Base-by-base conservation (phyloP, 2,329 filamentous ascomycete species). In the Lecanicillium sp. region DNA sequence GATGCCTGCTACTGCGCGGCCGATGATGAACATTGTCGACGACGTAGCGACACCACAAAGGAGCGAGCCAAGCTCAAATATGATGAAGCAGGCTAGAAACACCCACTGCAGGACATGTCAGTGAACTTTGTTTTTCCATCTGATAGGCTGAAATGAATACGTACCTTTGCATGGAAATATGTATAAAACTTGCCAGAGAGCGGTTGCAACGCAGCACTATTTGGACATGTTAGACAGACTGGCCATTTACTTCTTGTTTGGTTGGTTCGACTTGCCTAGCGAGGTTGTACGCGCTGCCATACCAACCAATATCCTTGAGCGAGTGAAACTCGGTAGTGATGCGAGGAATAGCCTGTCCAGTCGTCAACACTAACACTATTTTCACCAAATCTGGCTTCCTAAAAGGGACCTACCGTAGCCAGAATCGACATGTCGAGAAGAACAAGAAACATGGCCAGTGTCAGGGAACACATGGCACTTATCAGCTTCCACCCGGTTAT, bases 221-320 rank as follows among this genome's bases (percentile, higher is more conserved):
- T 25, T 6, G 17, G 12, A 8, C 8, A 18, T 20, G 36, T 53
- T 28, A 53, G 50, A 31, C 4, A 17, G 7, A 10, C 14, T 5
- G 11, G 11, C 2, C 19, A 20, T 14, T n/a, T n/a, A n/a, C n/a
- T n/a, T n/a, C n/a, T 19, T 2, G n/a, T 10, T 32, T 25, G 22
- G 11, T 11, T 25, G 11, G 22, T 32, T 17, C 13, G 29, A 39
- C 49, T 34, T 58, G 62, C 61, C 59, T 69, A 12, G 65, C 54
- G 28, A 75, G 56, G 25, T 65, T 63, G 47, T 72, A 72, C 15
- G 67, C 64, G 35, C 64, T 66, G 4, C 65, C 68, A 48, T 77
- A 77, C 73, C 73, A 77, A 28, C 72, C 73, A 12, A 77, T 66
- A 46, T 77, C 72, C 3, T 56, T 50, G 1, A 75, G 55, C 11